Evolutionary conservation across 73 alveolate genomes (phyloP).

Genomic region (Breviolum minutum): DNA sequence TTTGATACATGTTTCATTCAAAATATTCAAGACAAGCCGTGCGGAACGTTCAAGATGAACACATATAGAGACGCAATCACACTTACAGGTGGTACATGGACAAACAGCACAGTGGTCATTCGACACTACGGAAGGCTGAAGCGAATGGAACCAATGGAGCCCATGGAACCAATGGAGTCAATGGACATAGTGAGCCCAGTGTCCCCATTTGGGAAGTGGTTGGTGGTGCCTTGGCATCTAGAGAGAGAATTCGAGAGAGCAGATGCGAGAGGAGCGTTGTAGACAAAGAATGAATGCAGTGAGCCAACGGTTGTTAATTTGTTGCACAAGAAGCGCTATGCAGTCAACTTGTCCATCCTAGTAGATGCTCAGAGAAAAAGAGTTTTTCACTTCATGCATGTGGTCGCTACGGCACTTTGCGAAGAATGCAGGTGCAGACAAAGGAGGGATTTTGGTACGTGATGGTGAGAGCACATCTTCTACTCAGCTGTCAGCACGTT

Average conservation of each 20-base stretch:
- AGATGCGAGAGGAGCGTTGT: no score
- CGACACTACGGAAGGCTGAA: not conserved
- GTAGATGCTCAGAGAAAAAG: not conserved
- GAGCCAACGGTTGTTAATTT: no score
- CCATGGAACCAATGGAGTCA: conserved; percentile 21
- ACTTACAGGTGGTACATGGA: no score
- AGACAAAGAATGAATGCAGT: no score
- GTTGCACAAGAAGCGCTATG: no score
- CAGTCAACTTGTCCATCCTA: not conserved
- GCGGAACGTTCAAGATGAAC: no score
- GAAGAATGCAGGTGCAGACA: conserved; percentile 68
- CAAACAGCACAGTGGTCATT: no score
- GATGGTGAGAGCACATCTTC: conserved; percentile 95
- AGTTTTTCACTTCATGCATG: not conserved
- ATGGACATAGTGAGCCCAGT: conserved; percentile 22
- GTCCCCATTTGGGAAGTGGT: conserved; percentile 51
- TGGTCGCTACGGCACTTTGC: not conserved
- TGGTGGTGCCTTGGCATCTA: conserved; percentile 28
- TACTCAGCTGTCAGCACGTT: conserved; percentile 77
- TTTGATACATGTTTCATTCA: no score
- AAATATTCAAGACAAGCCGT: no score
- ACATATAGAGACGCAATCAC: no score
- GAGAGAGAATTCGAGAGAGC: not conserved
- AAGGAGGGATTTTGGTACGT: conserved; percentile 90
- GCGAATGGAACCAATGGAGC: conserved; percentile 7